A percentile compares a stretch with the other conserved stretches of the same genome.
Evolutionary conservation across 805 yeast genomes (phyloP).

Genomic region (Candida sanyiensis): DNA sequence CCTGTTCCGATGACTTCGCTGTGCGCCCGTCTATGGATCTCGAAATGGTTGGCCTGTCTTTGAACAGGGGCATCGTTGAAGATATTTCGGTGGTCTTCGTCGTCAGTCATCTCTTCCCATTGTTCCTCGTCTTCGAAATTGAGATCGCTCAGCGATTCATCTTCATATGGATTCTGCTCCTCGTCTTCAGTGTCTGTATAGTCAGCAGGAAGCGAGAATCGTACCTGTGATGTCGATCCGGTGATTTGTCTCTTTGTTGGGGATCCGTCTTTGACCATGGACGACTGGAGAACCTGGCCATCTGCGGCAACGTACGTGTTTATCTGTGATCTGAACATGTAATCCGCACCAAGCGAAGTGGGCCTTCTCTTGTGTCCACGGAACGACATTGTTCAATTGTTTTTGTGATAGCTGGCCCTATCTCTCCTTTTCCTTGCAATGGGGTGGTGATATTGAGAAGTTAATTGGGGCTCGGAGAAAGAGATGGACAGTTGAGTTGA

Average conservation of each 20-base stretch:
- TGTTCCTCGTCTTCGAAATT: slow-evolving; percentile 6
- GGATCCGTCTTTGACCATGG: slow-evolving; percentile 26
- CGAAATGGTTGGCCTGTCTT: slow-evolving; percentile 1
- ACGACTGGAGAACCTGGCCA: slow-evolving; percentile 25
- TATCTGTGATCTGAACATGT: slow-evolving; percentile 9
- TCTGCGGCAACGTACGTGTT: slow-evolving; percentile 23
- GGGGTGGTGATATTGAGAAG: neutral
- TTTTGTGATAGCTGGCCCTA: neutral
- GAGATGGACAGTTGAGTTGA: no score
- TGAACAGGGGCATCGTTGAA: slow-evolving; percentile 2
- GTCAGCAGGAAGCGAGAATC: slow-evolving; percentile 22
- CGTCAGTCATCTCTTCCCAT: neutral
- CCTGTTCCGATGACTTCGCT: slow-evolving; percentile 7
- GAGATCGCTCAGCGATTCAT: neutral
- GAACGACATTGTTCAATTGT: slow-evolving; percentile 14
- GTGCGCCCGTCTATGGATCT: neutral
- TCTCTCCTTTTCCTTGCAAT: neutral
- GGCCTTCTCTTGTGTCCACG: slow-evolving; percentile 23
- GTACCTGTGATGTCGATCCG: slow-evolving; percentile 25
- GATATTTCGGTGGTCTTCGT: neutral
- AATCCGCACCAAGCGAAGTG: slow-evolving; percentile 24
- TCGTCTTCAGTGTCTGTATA: slow-evolving; percentile 11
- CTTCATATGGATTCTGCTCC: slow-evolving; percentile 6
- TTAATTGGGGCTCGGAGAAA: neutral
- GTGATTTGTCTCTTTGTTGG: slow-evolving; percentile 24